Conservation (phyloP, 306 rosid species). For the Vigna angularis region DNA sequence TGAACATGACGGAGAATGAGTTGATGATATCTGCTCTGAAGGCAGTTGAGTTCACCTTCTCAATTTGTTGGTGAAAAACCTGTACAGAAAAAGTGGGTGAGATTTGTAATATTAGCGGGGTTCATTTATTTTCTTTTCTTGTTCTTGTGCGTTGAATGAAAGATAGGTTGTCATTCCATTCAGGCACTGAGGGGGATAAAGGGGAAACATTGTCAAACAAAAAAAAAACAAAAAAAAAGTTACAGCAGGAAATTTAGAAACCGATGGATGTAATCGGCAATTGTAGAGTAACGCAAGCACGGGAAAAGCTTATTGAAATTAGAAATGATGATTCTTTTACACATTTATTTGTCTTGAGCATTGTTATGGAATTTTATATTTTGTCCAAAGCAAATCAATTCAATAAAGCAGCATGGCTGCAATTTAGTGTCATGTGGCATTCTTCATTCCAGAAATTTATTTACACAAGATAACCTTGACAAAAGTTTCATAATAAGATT, state of each 20-base stretch:
- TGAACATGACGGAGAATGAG: conserved; percentile 48
- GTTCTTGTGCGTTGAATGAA: conserved; percentile 67
- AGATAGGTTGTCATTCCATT: conserved; percentile 54
- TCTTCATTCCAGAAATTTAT: conserved; percentile 20
- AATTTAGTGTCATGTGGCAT: conserved; percentile 1
- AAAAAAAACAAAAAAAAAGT: conserved; percentile 37
- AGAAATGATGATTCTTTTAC: conserved; percentile 71
- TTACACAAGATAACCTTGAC: neutral
- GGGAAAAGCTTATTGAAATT: conserved; percentile 70
- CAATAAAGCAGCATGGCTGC: conserved; percentile 30
- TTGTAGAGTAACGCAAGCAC: conserved; percentile 77
- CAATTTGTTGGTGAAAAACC: conserved; percentile 55
- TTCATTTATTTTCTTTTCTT: conserved; percentile 56
- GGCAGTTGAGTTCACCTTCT: conserved; percentile 49
- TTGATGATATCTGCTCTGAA: conserved; percentile 44
- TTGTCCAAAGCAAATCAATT: conserved; percentile 19
- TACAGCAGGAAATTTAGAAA: conserved; percentile 66
- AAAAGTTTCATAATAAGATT: no score
- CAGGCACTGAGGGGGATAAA: conserved; percentile 42
- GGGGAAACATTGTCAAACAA: conserved; percentile 49
- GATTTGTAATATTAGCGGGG: conserved; percentile 80
- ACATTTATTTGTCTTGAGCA: conserved; percentile 40
- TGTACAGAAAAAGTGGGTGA: conserved; percentile 88
- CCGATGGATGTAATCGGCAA: conserved; percentile 75
- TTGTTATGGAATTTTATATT: conserved; percentile 35